Base-by-base conservation (phyloP, 345 rosid species). In the Populus pruinosa region DNA sequence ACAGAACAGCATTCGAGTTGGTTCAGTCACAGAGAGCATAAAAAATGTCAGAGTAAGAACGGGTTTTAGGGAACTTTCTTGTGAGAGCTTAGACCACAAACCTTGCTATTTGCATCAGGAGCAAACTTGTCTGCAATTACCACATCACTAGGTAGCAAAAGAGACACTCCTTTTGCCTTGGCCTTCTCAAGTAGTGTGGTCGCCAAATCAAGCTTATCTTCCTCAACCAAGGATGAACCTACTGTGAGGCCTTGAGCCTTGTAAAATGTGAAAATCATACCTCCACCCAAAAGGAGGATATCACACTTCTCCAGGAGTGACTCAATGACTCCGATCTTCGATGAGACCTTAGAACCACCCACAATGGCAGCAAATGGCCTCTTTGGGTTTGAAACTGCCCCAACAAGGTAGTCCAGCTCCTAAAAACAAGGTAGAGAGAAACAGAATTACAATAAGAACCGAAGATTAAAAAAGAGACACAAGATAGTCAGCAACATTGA, bases 241-340 rank as follows among this genome's bases (percentile, higher is more conserved):
- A 95, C 96, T 6, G 86, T 53, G 25, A 81, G 77, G 44, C 98
- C 97, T 81, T 95, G 99, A 21, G 99, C 99, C 83, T 95, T 95
- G 96, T 93, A 95, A 89, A 95, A 95, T 33, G 99, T 95, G 78
- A 85, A 95, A 74, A 93, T 95, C 99, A 95, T 95, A 71, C 99
- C 99, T 86, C 99, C 99, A 71, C 99, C 99, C 36, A 95, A 91
- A 53, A 95, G 78, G 59, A 95, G 96, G 55, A 92, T 76, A 72
- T 95, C 97, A 82, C 88, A 89, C 84, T 89, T 95, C 79, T 78
- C 93, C 69, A 95, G 88, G 59, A 95, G 97, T 2, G 98, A 95
- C 69, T 95, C 99, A 0, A 95, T 95, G 49, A 95, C 99, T 63
- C 96, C 98, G 77, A 95, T 95, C 91, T 95, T 95, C 25, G 89